A percentile compares a stretch with the other conserved stretches of the same genome.
Conservation (phyloP, 106 monocot species). For the Dendrobium nobile region DNA sequence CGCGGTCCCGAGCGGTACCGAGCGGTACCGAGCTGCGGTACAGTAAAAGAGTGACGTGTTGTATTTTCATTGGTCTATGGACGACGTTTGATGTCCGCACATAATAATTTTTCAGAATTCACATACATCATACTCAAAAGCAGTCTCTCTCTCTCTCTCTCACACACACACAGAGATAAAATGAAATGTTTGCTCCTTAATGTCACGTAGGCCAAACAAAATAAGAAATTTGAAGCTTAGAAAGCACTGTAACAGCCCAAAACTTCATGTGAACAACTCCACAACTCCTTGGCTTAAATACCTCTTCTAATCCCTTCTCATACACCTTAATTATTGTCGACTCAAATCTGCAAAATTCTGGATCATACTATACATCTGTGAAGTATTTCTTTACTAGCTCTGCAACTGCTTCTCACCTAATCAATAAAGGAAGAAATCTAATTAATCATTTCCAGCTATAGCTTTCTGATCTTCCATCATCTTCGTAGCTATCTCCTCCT, state of each 20-base stretch:
- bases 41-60: too few species aligned
- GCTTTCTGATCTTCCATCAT: slow-evolving; percentile 74
- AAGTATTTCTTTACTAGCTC: not conserved
- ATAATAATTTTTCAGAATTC: too few species aligned
- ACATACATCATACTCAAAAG: not conserved
- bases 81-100: too few species aligned
- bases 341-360: not conserved
- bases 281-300: not conserved
- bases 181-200: too few species aligned
- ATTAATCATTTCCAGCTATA: slow-evolving; percentile 60
- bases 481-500: slow-evolving; percentile 46
- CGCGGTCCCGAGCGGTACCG: too few species aligned
- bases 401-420: not conserved
- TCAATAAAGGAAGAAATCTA: not conserved
- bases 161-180: too few species aligned
- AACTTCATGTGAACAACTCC: not conserved
- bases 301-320: not conserved
- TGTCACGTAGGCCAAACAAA: not conserved
- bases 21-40: too few species aligned
- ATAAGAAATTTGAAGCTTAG: not conserved
- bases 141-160: too few species aligned
- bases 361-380: not conserved
- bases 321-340: not conserved
- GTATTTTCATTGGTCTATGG: too few species aligned
- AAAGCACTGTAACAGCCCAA: not conserved